phyloP scores from a whole-genome alignment of 78 protist species.

The slime mould (Dictyostelium discoideum) region dicty_2.7 NC_007090.3:2776001-2776500 shows the following conservation, averaged over 20 bases:
- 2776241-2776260: background rate
- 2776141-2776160: background rate
- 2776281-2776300: background rate
- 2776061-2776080: slow-evolving; percentile 6
- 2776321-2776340: no score
- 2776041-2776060: slow-evolving; percentile 4
- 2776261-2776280: background rate
- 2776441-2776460: no score
- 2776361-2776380: no score
- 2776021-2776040: background rate
- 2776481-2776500: no score
- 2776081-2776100: slow-evolving; percentile 2
- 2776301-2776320: background rate
- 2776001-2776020: background rate
- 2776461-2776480: no score
- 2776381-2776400: no score
- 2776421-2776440: no score
- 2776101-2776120: slow-evolving; percentile 10
- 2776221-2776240: background rate
- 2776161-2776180: background rate
- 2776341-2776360: no score
- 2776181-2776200: background rate
- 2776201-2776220: background rate
- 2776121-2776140: background rate
- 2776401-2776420: no score